These are phyloP conservation scores for Pythium guiyangense DNA, from an alignment of 352 stramenopile species.

Conservation along the genomic window DNA sequence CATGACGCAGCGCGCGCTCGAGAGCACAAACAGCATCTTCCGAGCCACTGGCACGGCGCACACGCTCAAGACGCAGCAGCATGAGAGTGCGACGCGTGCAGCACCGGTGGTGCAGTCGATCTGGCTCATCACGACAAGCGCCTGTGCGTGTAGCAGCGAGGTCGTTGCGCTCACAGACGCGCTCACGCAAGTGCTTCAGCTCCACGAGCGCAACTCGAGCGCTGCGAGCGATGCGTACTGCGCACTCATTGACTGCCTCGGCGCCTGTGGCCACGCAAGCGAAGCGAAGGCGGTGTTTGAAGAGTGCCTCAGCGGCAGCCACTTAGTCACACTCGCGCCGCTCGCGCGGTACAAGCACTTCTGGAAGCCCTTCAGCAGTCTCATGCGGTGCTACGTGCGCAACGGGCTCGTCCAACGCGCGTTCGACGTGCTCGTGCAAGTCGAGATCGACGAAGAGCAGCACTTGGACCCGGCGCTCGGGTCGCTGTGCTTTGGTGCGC, in stretches of 20 bases:
- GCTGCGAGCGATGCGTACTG: conserved; percentile 26
- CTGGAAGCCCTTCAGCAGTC: conserved; percentile 37
- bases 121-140: conserved; percentile 31
- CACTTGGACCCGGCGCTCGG: conserved; percentile 27
- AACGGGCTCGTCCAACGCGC: conserved; percentile 42
- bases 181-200: conserved; percentile 17
- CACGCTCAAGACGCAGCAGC: not conserved
- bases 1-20: conserved; percentile 31
- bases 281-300: conserved; percentile 49
- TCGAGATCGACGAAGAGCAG: conserved; percentile 38
- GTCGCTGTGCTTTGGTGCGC: conserved; percentile 24
- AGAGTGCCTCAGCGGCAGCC: conserved; percentile 29
- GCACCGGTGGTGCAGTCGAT: conserved; percentile 20
- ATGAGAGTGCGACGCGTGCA: conserved; percentile 7
- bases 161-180: conserved; percentile 20
- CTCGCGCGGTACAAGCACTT: conserved; percentile 23
- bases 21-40: conserved; percentile 12
- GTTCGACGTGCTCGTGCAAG: conserved; percentile 39
- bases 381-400: conserved; percentile 32
- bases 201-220: conserved; percentile 17
- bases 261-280: conserved; percentile 27
- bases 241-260: conserved; percentile 32
- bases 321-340: conserved; percentile 21
- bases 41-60: not conserved
- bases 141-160: conserved; percentile 20